Evolutionary conservation across 768 basidiomycete genomes (phyloP).

Genomic region (Gloeopeniophorella convolvens): DNA sequence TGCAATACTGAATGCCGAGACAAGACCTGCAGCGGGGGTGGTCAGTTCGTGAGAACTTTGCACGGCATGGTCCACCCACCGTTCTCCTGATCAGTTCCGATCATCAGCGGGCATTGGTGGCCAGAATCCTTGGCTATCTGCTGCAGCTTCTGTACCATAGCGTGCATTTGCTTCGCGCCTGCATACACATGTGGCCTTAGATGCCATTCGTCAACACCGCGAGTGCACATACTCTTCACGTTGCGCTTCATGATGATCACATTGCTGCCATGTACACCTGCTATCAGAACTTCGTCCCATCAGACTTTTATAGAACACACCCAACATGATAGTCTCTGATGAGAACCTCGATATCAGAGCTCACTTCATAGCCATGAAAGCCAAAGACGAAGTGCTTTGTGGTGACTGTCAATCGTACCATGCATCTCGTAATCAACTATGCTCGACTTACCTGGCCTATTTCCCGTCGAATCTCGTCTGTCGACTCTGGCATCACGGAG

Average conservation of each 20-base stretch:
- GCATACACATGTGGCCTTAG: neutral
- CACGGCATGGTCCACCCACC: slow-evolving; percentile 32
- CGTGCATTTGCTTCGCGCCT: slow-evolving; percentile 48
- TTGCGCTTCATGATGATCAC: slow-evolving; percentile 69
- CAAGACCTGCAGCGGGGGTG: slow-evolving; percentile 39
- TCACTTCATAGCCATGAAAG: slow-evolving; percentile 52
- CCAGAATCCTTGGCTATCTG: slow-evolving; percentile 48
- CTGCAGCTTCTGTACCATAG: slow-evolving; percentile 46
- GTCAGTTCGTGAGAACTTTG: neutral
- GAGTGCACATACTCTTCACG: slow-evolving; percentile 38
- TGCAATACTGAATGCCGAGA: slow-evolving; percentile 54
- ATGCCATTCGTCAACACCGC: neutral
- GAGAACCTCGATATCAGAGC: slow-evolving; percentile 45
- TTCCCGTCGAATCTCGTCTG: slow-evolving; percentile 24
- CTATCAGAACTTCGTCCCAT: neutral
- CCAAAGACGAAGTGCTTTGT: slow-evolving; percentile 64
- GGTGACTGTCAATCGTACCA: neutral
- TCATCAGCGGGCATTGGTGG: slow-evolving; percentile 49
- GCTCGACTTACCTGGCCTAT: slow-evolving; percentile 23
- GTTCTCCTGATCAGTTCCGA: slow-evolving; percentile 72
- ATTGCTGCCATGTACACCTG: slow-evolving; percentile 28
- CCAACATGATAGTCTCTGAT: slow-evolving; percentile 60
- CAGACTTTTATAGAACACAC: slow-evolving; percentile 22
- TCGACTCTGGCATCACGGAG: too few relatives aligned
- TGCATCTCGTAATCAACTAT: neutral